Base-by-base conservation (phyloP, 192 early-diverging fungal species). In the Entomortierella lignicola region DNA sequence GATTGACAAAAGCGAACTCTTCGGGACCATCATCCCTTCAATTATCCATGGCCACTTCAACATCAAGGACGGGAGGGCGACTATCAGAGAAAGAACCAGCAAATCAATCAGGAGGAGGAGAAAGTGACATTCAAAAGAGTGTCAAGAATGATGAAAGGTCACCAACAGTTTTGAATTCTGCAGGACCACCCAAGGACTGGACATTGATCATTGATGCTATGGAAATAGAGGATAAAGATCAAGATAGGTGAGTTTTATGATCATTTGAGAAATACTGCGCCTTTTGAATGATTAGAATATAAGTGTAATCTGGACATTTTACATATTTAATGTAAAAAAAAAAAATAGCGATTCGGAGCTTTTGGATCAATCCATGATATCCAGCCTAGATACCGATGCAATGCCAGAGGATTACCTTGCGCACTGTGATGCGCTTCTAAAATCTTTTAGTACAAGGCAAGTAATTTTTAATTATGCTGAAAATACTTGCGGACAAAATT, bases 331-430 rank as follows among this genome's bases (percentile, higher is more conserved):
- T n/a, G n/a, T n/a, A n/a, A n/a, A n/a, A n/a, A n/a, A n/a, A n/a
- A n/a, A n/a, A n/a, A n/a, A 48, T 29, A 79, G 75, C 27, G 75
- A 79, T 27, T 70, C 68, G 4, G 67, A 79, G 17, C 37, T 70
- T 10, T 57, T 79, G 34, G 75, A 79, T 2, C 62, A 64, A 20
- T 79, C 75, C 2, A 70, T 66, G 67, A 34, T 79, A 3, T 79
- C 75, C 5, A 79, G 61, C 25, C 21, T 79, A 44, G 68, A 66
- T 29, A 79, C 61, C 3, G 68, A 79, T n/a, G 44, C 51, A 4
- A 50, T 65, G 48, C 63, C 75, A 4, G 67, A 70, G 23, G 68
- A 79, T 15, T 79, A 69, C 25, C 30, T 79, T 8, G 13, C 41
- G 1, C 57, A 79, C 48, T 66, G 67, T 25, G 68, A 79, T 21